Evolutionary conservation across 441 rosid species (phyloP).

Genomic region (Mallotus repandus): DNA sequence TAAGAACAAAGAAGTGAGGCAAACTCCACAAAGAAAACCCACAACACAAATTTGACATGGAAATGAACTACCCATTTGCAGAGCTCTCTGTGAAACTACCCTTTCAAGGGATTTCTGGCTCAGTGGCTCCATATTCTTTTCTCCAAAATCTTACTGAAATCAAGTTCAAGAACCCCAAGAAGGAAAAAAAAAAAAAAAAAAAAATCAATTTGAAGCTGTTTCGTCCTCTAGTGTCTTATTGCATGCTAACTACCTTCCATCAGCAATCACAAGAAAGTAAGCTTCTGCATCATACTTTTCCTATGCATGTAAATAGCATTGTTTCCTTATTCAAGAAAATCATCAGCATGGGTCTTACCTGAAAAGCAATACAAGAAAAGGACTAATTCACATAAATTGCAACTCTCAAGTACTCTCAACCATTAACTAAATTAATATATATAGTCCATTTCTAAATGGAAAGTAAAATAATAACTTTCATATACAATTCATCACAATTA

Average conservation of each 20-base stretch:
- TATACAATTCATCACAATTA: too few species aligned
- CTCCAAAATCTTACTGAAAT: background rate
- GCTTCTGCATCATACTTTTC: background rate
- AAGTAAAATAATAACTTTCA: conserved; percentile 6
- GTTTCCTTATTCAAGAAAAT: conserved; percentile 15
- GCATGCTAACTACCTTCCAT: conserved; percentile 22
- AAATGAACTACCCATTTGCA: conserved; percentile 85
- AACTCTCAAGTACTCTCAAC: conserved; percentile 24
- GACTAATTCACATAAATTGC: conserved; percentile 26
- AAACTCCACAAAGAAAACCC: conserved; percentile 85
- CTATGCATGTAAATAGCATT: conserved; percentile 2
- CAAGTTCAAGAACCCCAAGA: background rate
- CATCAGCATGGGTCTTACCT: conserved; percentile 15
- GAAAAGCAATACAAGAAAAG: conserved; percentile 12
- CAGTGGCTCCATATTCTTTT: conserved; percentile 37
- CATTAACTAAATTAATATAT: conserved; percentile 18
- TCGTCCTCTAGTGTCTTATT: background rate
- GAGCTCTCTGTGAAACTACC: conserved; percentile 74
- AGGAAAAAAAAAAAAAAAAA: background rate
- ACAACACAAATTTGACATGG: conserved; percentile 87
- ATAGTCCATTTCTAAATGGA: conserved; percentile 32
- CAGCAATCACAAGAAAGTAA: conserved; percentile 36
- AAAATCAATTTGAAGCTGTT: conserved; percentile 8
- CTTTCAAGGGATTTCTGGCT: conserved; percentile 69
- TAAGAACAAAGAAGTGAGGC: conserved; percentile 75